Evolutionary conservation across 805 yeast species (phyloP).

Genomic region (Starmerella geochares): DNA sequence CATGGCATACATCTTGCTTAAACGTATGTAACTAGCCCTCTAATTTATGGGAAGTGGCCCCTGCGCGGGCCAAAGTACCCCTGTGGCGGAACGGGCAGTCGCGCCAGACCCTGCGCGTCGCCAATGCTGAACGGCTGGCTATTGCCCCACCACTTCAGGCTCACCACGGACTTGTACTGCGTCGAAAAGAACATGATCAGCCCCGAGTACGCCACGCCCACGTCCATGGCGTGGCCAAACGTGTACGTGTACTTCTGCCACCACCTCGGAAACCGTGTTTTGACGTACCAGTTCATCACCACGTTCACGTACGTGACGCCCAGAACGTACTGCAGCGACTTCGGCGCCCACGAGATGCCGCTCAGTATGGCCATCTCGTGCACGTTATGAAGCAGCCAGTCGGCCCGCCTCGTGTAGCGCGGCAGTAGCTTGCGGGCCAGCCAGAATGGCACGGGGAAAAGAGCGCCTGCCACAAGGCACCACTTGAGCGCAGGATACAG

Average conservation of each 20-base stretch:
- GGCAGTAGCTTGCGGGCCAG: conserved; percentile 18
- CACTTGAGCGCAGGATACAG: conserved; percentile 53
- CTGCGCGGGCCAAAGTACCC: conserved; percentile 21
- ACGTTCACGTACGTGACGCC: conserved; percentile 36
- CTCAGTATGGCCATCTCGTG: conserved; percentile 22
- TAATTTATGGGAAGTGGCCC: conserved; percentile 17
- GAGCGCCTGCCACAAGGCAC: conserved; percentile 51
- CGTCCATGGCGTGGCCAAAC: conserved; percentile 41
- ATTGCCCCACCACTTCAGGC: conserved; percentile 47
- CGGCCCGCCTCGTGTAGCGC: conserved; percentile 16
- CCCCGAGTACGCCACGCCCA: conserved; percentile 44
- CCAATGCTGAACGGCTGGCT: conserved; percentile 11
- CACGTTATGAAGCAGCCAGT: conserved; percentile 15
- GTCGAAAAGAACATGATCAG: conserved; percentile 39
- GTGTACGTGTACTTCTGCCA: conserved; percentile 48
- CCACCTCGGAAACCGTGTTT: conserved; percentile 38
- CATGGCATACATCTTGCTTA: background rate
- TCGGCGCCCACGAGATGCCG: conserved; percentile 36
- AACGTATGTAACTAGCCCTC: background rate
- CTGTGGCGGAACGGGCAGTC: conserved; percentile 20
- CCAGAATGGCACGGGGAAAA: conserved; percentile 24
- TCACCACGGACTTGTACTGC: conserved; percentile 29
- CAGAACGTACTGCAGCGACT: conserved; percentile 37
- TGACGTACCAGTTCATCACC: conserved; percentile 39
- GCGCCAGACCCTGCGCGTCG: conserved; percentile 18